These are phyloP conservation scores for Dysphania ambrosioides DNA, from an alignment of 148 eudicot species.

Conservation along the genomic window DNA sequence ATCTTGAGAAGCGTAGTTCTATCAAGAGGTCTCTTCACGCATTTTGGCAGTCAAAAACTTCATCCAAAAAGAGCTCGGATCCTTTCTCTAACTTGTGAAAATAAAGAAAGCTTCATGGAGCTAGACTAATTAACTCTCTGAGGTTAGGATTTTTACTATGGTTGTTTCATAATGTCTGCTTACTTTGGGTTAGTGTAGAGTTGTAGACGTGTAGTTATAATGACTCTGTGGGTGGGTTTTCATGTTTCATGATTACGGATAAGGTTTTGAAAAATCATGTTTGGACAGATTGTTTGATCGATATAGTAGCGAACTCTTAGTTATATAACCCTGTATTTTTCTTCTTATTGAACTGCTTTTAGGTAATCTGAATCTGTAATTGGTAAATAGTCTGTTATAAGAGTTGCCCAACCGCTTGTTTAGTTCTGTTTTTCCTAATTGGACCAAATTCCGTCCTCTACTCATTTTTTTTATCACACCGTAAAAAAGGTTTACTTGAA, in stretches of 20 bases:
- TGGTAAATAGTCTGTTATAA: neutral
- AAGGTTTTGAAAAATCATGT: constrained; percentile 18
- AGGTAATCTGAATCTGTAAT: neutral
- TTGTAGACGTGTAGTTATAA: constrained; percentile 15
- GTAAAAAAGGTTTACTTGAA: neutral
- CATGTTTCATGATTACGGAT: neutral
- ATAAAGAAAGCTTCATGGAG: constrained; percentile 2
- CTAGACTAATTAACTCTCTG: constrained; percentile 2
- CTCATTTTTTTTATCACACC: too few relatives aligned
- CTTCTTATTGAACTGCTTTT: neutral
- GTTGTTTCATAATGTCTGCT: constrained; percentile 6
- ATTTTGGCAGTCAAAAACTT: constrained; percentile 31
- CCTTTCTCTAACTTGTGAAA: constrained; percentile 16
- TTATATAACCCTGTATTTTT: neutral
- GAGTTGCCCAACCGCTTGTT: neutral
- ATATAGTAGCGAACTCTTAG: too few relatives aligned
- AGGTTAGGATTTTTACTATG: constrained; percentile 28
- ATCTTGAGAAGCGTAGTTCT: constrained; percentile 35
- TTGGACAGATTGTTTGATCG: constrained; percentile 21
- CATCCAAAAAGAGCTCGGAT: constrained; percentile 31
- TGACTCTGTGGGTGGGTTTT: constrained; percentile 23
- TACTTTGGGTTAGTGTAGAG: constrained; percentile 5
- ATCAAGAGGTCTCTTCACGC: constrained; percentile 34
- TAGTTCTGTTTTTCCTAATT: too few relatives aligned
- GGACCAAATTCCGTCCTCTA: too few relatives aligned